Evolutionary conservation across 2,329 filamentous ascomycete species (phyloP), one percentile per base, ranked within the genome.

Genomic region (Claviceps sp.): DNA sequence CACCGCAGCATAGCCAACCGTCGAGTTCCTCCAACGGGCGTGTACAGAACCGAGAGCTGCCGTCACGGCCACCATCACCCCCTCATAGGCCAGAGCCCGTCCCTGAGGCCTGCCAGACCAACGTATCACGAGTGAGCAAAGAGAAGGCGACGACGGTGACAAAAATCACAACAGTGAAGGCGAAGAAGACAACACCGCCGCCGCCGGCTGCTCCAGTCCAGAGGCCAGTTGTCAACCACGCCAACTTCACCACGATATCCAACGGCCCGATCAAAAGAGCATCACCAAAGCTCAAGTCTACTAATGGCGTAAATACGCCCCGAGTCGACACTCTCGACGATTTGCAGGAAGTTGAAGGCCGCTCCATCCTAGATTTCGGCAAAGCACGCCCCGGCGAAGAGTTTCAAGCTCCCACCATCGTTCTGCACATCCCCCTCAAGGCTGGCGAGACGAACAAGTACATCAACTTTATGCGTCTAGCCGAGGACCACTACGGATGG

Each of bases 401-500:
- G 57, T 66, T 71, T 2, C 67, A 73, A 52, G 79, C 78, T 2
- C 89, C 82, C 42, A 95, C 82, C 4, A 95, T 98, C 56, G 79
- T 94, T 50, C 77, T 98, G 17, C 83, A 86, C 51, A 83, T 98
- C 52, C 82, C 86, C 0, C 76, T 98, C 40, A 79, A 84, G 53
- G 57, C 60, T 5, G 87, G 88, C 42, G 82, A 87, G 59, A 85
- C 80, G 38, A 95, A 95, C 65, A 88, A 91, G 58, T 91, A 94
- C 55, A 82, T 98, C 69, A 97, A 97, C 66, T 96, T 97, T 58
- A 90, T 91, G 61, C 87, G 88, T 45, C 76, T 97, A 68, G 93
- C 94, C 11, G 88, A 95, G 67, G 89, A 94, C 56, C 86, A 85
- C 55, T 97, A 96, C 65, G 93, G 93, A 23, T 95, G 91, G 75